A percentile compares a stretch with the other conserved stretches of the same genome.
phyloP scores from a whole-genome alignment of 345 rosid genomes.

The Combretum micranthum region DNA sequence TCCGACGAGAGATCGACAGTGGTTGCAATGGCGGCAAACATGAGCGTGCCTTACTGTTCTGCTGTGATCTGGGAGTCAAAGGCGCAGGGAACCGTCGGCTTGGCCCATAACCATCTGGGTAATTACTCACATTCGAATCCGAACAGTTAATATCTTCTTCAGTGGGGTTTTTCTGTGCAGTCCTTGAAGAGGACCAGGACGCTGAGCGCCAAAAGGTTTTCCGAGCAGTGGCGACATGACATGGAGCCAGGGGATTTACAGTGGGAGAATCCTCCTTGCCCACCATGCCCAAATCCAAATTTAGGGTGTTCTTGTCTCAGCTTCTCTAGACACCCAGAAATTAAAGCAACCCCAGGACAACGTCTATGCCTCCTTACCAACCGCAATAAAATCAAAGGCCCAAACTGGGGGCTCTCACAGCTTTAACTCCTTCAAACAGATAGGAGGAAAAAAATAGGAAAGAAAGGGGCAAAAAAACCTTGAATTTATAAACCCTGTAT shows the following conservation, averaged over 20 bases:
- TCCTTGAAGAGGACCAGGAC: constrained; percentile 95
- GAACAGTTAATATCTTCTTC: constrained; percentile 37
- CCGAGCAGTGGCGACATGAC: constrained; percentile 52
- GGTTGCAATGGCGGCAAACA: constrained; percentile 97
- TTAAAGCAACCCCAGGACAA: too few species aligned
- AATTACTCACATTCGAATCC: constrained; percentile 35
- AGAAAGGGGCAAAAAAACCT: too few species aligned
- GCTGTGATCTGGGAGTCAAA: constrained; percentile 86
- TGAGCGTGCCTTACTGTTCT: constrained; percentile 75
- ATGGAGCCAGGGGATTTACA: constrained; percentile 38
- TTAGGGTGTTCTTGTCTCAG: too few species aligned
- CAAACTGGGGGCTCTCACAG: too few species aligned
- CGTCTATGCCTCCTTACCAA: too few species aligned
- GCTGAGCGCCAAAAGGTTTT: constrained; percentile 94
- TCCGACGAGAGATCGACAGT: constrained; percentile 76
- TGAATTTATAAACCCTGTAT: too few species aligned
- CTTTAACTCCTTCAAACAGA: too few species aligned
- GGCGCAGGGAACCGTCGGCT: constrained; percentile 62
- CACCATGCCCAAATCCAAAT: constrained; percentile 49
- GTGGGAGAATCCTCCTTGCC: constrained; percentile 67
- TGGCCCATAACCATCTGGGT: constrained; percentile 25
- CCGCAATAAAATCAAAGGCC: too few species aligned
- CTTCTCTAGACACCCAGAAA: too few species aligned
- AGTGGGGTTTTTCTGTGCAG: constrained; percentile 48
- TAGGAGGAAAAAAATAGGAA: too few species aligned